Evolutionary conservation across 2,329 filamentous ascomycete species (phyloP).

Genomic region (Cordyceps tenuipes): DNA sequence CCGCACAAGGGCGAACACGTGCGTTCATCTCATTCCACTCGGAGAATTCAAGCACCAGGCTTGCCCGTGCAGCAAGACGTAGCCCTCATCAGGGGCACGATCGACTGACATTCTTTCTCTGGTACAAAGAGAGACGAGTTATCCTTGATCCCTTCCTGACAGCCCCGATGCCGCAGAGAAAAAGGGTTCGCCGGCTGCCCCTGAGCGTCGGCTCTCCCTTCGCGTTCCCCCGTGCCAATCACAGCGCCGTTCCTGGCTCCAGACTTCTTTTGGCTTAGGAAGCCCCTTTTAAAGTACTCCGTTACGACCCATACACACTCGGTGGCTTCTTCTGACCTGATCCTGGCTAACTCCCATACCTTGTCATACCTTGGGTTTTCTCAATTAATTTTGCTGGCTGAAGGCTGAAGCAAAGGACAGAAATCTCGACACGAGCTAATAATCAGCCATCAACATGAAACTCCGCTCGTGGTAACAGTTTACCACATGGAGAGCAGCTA

Average conservation of each 20-base stretch:
- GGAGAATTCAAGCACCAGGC: background rate
- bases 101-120: too few relatives aligned
- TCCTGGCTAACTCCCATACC: too few relatives aligned
- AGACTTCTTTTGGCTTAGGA: background rate
- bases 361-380: too few relatives aligned
- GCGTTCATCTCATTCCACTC: background rate
- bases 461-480: background rate
- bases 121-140: background rate
- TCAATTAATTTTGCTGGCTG: too few relatives aligned
- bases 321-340: too few relatives aligned
- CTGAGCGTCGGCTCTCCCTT: slow-evolving; percentile 8
- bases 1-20: background rate
- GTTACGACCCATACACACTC: too few relatives aligned
- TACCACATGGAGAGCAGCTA: background rate
- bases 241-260: slow-evolving; percentile 15
- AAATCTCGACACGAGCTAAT: background rate
- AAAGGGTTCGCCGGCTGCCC: background rate
- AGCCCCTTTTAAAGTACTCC: background rate
- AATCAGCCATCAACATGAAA: slow-evolving; percentile 8
- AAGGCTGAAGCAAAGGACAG: too few relatives aligned
- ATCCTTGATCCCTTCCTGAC: too few relatives aligned
- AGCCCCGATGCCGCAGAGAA: background rate
- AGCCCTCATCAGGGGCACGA: background rate
- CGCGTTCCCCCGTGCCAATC: slow-evolving; percentile 15
- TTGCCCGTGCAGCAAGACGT: background rate